Evolutionary conservation across 2,329 filamentous ascomycete species (phyloP).

Genomic region (Ophiognomonia clavigignenti-juglandacearum): DNA sequence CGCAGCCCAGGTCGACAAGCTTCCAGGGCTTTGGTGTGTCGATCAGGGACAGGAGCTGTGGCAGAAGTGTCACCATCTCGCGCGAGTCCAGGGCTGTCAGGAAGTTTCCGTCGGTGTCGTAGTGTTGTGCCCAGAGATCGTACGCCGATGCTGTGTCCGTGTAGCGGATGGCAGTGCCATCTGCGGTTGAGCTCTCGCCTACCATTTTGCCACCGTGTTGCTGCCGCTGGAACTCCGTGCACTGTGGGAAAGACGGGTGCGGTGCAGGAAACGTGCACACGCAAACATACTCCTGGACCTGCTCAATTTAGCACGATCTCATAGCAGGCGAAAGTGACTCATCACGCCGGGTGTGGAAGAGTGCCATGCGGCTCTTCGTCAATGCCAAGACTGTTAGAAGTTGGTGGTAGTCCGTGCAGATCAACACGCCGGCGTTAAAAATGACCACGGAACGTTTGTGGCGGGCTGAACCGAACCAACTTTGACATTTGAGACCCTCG

Average conservation of each 20-base stretch:
- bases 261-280: neutral
- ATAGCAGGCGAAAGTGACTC: neutral
- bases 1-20: conserved; percentile 60
- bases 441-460: too few relatives aligned
- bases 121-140: conserved; percentile 37
- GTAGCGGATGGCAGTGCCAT: conserved; percentile 14
- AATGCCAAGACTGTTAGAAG: neutral
- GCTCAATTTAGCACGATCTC: neutral
- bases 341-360: neutral
- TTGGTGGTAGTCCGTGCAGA: neutral
- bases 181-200: neutral
- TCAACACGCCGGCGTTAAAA: too few relatives aligned
- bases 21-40: conserved; percentile 25
- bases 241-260: neutral
- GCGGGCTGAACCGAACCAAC: too few relatives aligned
- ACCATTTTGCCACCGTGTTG: neutral
- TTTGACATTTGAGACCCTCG: too few relatives aligned
- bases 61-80: conserved; percentile 47
- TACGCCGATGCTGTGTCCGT: conserved; percentile 28
- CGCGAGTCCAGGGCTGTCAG: conserved; percentile 58
- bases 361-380: neutral
- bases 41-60: conserved; percentile 36
- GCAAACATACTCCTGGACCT: neutral
- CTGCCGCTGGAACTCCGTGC: neutral
- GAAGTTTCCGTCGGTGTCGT: conserved; percentile 64